A percentile compares a stretch with the other conserved stretches of the same genome.
Conservation (phyloP, 345 rosid species). For the Garcia nutans region DNA sequence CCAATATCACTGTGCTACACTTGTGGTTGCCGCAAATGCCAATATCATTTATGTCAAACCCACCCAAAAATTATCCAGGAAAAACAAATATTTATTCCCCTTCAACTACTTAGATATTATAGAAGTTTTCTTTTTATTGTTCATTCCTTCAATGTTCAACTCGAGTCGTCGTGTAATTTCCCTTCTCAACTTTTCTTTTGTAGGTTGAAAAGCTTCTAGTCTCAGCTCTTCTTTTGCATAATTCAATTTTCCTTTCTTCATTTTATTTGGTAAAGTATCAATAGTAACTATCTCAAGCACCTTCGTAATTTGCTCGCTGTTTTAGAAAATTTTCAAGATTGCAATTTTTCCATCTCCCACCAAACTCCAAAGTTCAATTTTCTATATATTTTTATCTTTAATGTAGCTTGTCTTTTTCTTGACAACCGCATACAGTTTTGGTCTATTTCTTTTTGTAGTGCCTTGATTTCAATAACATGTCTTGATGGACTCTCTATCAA, state of each 20-base stretch:
- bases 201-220: too few species aligned
- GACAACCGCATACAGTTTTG: too few species aligned
- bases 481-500: too few species aligned
- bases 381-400: too few species aligned
- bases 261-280: conserved; percentile 14
- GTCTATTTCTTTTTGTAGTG: too few species aligned
- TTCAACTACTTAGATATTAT: conserved; percentile 29
- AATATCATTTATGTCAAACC: conserved; percentile 9
- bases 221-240: not conserved
- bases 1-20: conserved; percentile 29
- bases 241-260: too few species aligned
- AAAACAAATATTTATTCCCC: conserved; percentile 28
- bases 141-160: conserved; percentile 11
- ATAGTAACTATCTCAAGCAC: conserved; percentile 35
- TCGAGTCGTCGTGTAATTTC: conserved; percentile 24
- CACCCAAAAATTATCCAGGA: conserved; percentile 28
- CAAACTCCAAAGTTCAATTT: conserved; percentile 32
- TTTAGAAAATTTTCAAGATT: conserved; percentile 36
- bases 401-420: too few species aligned
- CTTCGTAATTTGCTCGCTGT: conserved; percentile 17
- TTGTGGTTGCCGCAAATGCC: conserved; percentile 16
- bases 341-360: conserved; percentile 40
- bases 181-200: not conserved
- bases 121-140: not conserved
- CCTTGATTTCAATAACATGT: too few species aligned